Base-by-base conservation (phyloP, 164 flowering plant species). In the Cinnamomum chago region DNA sequence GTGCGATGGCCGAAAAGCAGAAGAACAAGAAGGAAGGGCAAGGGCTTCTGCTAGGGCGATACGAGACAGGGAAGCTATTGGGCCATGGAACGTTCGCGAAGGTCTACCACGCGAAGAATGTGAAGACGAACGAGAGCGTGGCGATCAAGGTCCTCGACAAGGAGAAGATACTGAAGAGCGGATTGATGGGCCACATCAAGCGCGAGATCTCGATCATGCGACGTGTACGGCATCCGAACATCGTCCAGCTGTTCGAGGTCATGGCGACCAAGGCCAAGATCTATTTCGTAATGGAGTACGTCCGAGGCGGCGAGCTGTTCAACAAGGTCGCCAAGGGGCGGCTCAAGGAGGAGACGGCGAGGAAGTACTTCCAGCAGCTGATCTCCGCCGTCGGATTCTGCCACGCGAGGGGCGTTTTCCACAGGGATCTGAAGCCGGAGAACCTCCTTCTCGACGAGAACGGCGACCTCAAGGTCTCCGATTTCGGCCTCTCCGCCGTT, bases 271-370 rank as follows among this genome's bases (percentile, higher is more conserved):
- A 82, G 65, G 22, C 83, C 52, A 84, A 84, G 79, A 83, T 83
- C 83, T 83, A 83, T 68, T 83, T 83, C 77, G 85, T 83, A 11
- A 83, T 83, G 85, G 85, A 83, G 70, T 77, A 71, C 68, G 85
- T 81, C 17, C 66, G 27, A 18, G 85, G 85, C 17, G 85, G 83
- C 10, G 85, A 83, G 73, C 73, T 83, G 11, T 83, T 83, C 76
- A 79, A 70, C 22, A 65, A 72, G 20, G 81, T 79, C 65, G 75
- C 81, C 28, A 79, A 79, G 72, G 81, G 81, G 5, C 71, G 85
- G 25, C 71, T 82, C 25, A 76, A 75, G 55, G 86, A 83, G 68
- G 84, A 79, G 65, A 80, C 77, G 24, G 86, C 82, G 14, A 71
- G 86, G 55, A 79, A 74, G 78, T 83, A 81, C 50, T 83, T 83